Base-by-base conservation (phyloP, 1,139 yeast genomes). In the Geotrichum restrictum region DNA sequence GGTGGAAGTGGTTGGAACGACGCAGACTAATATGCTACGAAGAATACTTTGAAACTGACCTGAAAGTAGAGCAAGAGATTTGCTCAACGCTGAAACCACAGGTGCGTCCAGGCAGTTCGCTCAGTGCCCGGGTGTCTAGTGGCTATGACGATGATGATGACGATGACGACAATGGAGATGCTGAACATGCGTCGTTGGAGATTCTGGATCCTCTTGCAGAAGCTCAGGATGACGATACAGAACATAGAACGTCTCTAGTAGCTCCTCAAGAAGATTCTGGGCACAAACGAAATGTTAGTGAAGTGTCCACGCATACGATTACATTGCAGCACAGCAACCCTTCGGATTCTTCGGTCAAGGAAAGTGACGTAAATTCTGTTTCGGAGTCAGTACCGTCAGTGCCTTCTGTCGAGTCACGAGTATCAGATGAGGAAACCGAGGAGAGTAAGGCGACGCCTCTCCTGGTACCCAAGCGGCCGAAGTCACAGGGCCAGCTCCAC, bases 1-100 rank as follows among this genome's bases (percentile, higher is more conserved):
- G 79, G 53, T 78, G 81, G 80, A 66, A 77, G 42, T 74, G 80
- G 72, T 74, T 75, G 57, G 84, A 81, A 54, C 65, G 74, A 19
- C 72, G 75, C 51, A 70, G 79, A 51, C 69, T 74, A 40, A 63
- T 66, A 33, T 70, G 74, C 36, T 78, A 77, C 62, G 60, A 67
- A 19, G 68, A 68, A 38, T 65, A 79, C 22, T 64, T 80, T 53
- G 63, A 63, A 29, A 63, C 64, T 51, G 73, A 70, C 51, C 58
- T 63, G 41, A 62, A 61, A 22, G 56, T 63, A 5, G 70, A 66
- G 43, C 47, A 48, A 13, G 66, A 57, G 21, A 52, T 59, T 43
- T 56, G 62, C 42, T 14, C 40, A 22, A 39, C 31, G 27, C 31
- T 43, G 18, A 19, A 4, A 10, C 33, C 40, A 13, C 4, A 18